Evolutionary conservation across 2,329 filamentous ascomycete genomes (phyloP).

Genomic region (Chrysosphaeria jannelii): DNA sequence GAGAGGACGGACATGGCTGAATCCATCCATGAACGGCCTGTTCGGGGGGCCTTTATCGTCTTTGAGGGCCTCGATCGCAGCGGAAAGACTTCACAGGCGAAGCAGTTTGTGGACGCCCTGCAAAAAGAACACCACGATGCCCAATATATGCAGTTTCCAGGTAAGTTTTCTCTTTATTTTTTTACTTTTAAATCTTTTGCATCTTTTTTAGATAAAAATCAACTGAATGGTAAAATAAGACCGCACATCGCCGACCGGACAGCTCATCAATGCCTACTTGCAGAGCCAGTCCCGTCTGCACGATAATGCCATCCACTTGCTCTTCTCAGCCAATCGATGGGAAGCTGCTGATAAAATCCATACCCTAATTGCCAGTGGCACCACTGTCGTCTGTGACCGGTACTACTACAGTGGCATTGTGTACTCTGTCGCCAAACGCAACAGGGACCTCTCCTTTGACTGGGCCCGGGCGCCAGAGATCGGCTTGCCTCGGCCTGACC

Average conservation of each 20-base stretch:
- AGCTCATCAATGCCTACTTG: conserved; percentile 65
- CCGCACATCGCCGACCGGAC: conserved; percentile 53
- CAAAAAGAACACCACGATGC: conserved; percentile 17
- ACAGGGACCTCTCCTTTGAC: conserved; percentile 31
- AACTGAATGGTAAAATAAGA: no score
- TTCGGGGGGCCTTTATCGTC: conserved; percentile 45
- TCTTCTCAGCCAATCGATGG: conserved; percentile 83
- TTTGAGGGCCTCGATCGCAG: conserved; percentile 74
- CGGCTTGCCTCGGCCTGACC: conserved; percentile 62
- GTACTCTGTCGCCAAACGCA: conserved; percentile 69
- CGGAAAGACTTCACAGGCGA: conserved; percentile 77
- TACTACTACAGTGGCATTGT: conserved; percentile 91
- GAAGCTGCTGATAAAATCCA: conserved; percentile 27
- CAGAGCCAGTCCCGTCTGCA: conserved; percentile 42
- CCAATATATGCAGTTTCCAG: conserved; percentile 25
- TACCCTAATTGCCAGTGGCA: conserved; percentile 27
- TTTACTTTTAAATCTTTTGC: no score
- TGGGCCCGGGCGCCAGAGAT: conserved; percentile 72
- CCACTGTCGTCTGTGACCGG: conserved; percentile 58
- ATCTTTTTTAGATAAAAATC: no score
- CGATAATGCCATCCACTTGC: conserved; percentile 66
- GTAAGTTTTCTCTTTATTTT: no score
- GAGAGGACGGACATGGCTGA: no score
- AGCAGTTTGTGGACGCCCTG: conserved; percentile 27
- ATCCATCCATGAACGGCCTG: no score